These are phyloP conservation scores for Aspergillus brasiliensis DNA, from an alignment of 2,329 filamentous ascomycete genomes.

Conservation along the genomic window DNA sequence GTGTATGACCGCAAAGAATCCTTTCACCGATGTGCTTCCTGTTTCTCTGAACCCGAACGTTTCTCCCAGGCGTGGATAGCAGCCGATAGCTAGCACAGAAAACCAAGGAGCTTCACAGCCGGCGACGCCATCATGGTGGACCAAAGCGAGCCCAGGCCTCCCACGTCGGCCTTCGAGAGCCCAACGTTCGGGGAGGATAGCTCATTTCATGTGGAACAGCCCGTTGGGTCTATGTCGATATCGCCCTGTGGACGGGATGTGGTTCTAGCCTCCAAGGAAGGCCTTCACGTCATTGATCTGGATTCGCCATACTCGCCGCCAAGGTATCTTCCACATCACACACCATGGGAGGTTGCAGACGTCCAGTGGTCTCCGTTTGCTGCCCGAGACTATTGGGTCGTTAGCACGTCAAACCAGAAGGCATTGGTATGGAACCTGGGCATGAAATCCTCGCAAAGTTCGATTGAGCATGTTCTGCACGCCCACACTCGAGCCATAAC, in stretches of 20 bases:
- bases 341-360: slow-evolving; percentile 93
- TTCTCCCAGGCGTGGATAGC: slow-evolving; percentile 8
- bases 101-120: neutral
- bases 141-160: slow-evolving; percentile 41
- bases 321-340: slow-evolving; percentile 79
- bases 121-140: slow-evolving; percentile 33
- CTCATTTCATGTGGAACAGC: slow-evolving; percentile 76
- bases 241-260: slow-evolving; percentile 89
- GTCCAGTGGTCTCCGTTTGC: slow-evolving; percentile 97
- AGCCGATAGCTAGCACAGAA: slow-evolving; percentile 7
- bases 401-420: slow-evolving; percentile 91
- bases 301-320: slow-evolving; percentile 87
- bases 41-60: slow-evolving; percentile 10
- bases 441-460: slow-evolving; percentile 68
- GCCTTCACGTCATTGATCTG: slow-evolving; percentile 86
- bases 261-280: slow-evolving; percentile 85
- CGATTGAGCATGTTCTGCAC: slow-evolving; percentile 85
- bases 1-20: neutral
- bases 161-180: slow-evolving; percentile 71
- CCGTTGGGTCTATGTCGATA: slow-evolving; percentile 87
- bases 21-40: slow-evolving; percentile 14
- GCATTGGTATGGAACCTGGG: slow-evolving; percentile 93
- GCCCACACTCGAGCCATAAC: slow-evolving; percentile 87
- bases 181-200: slow-evolving; percentile 84
- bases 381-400: slow-evolving; percentile 86